Evolutionary conservation across 495 filamentous ascomycete genomes (phyloP).

Genomic region (Chaetomium fimeti): DNA sequence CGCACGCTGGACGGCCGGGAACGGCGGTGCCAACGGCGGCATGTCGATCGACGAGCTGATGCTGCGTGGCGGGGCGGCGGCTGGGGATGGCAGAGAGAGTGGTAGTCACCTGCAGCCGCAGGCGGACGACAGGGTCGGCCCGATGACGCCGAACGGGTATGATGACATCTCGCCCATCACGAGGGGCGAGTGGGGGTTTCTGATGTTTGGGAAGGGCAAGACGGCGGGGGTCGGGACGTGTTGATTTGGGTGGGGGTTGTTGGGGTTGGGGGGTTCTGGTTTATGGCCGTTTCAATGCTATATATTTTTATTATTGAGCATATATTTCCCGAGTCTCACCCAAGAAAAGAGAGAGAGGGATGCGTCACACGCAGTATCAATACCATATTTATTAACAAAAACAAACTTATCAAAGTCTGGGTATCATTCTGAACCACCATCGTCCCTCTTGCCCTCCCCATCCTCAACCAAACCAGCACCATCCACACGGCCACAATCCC

Average conservation of each 20-base stretch:
- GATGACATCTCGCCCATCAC: slow-evolving; percentile 57
- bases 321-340: neutral
- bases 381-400: neutral
- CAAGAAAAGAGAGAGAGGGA: neutral
- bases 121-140: slow-evolving; percentile 30
- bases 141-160: slow-evolving; percentile 53
- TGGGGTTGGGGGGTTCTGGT: neutral
- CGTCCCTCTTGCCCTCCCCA: no score
- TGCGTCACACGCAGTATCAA: neutral
- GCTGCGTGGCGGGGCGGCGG: neutral
- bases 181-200: slow-evolving; percentile 54
- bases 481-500: no score
- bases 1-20: slow-evolving; percentile 3
- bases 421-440: neutral
- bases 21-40: neutral
- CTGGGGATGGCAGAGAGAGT: neutral
- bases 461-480: no score
- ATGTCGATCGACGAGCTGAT: slow-evolving; percentile 42
- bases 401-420: neutral
- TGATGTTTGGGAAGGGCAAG: slow-evolving; percentile 39
- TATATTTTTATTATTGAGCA: neutral
- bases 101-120: neutral
- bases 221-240: slow-evolving; percentile 41
- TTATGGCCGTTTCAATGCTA: neutral
- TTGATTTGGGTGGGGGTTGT: slow-evolving; percentile 14